These are phyloP conservation scores for Peribolospora kevripleyi DNA, from an alignment of 768 basidiomycete species.

Conservation along the genomic window DNA sequence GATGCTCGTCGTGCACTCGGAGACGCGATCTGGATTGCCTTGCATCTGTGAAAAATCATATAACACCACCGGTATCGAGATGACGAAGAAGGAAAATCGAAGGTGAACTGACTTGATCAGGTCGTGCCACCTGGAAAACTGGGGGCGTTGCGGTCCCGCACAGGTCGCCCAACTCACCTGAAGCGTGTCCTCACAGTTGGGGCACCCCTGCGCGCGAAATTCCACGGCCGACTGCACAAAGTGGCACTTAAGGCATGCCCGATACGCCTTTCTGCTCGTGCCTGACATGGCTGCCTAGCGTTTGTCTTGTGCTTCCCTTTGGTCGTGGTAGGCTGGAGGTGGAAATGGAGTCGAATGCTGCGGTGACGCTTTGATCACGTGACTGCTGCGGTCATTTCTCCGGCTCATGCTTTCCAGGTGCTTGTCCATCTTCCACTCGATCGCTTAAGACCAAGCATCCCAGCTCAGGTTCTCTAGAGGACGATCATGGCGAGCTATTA, in stretches of 20 bases:
- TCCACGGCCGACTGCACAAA: constrained; percentile 62
- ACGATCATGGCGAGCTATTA: too few species aligned
- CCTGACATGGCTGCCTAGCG: constrained; percentile 1
- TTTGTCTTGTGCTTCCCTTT: too few species aligned
- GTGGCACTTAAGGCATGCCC: constrained; percentile 85
- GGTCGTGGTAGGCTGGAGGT: too few species aligned
- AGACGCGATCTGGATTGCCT: constrained; percentile 55
- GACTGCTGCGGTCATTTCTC: too few species aligned
- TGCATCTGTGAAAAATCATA: constrained; percentile 40
- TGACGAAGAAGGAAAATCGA: neutral
- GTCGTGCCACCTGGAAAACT: neutral
- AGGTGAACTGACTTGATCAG: neutral
- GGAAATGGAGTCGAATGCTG: too few species aligned
- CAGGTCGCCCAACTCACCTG: constrained; percentile 33
- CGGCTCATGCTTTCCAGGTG: too few species aligned
- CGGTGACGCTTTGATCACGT: too few species aligned
- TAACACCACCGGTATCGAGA: neutral
- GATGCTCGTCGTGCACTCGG: constrained; percentile 65
- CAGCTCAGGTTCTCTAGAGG: too few species aligned
- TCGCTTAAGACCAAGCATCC: too few species aligned
- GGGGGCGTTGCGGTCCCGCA: neutral
- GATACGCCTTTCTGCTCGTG: constrained; percentile 33
- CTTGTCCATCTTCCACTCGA: too few species aligned
- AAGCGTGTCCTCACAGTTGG: constrained; percentile 88
- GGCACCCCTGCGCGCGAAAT: constrained; percentile 67